Base-by-base conservation (phyloP, 2,329 filamentous ascomycete species). In the Cytospora mali region DNA sequence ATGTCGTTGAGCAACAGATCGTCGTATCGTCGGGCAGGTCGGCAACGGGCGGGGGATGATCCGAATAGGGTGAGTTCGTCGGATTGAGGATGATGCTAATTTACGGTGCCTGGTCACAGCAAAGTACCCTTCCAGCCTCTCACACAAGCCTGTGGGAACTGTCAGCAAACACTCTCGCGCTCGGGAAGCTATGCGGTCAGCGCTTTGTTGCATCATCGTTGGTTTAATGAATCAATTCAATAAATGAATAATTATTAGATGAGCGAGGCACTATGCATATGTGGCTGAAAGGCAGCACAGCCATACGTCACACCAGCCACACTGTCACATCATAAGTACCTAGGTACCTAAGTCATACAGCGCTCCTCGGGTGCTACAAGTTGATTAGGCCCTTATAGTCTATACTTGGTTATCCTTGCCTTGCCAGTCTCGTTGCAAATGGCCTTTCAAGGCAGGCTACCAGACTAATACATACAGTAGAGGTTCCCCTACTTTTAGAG, bases 161-260 rank as follows among this genome's bases (percentile, higher is more conserved):
- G n/a, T n/a, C n/a, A n/a, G n/a, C n/a, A n/a, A n/a, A n/a, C n/a
- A n/a, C n/a, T n/a, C n/a, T n/a, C n/a, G n/a, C n/a, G n/a, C n/a
- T n/a, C n/a, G n/a, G n/a, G n/a, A n/a, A n/a, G n/a, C n/a, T n/a
- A n/a, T n/a, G n/a, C n/a, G n/a, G n/a, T n/a, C 49, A 53, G 29
- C 46, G 49, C 57, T 59, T 46, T 50, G 55, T 62, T 62, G 42
- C 55, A 63, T 63, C 61, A 59, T 60, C 16, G 29, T 51, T 27
- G 25, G 27, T 4, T 46, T 49, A 23, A 14, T 48, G 53, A 33
- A 57, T 39, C 23, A 23, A 60, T 31, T 35, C 39, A 39, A 28
- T 59, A 63, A n/a, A 7, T 63, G 61, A 59, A 63, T 58, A 50
- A 21, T 4, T 55, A 60, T 49, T 25, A 53, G 21, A 50, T 18